A percentile compares a stretch with the other conserved stretches of the same genome.
Evolutionary conservation across 306 rosid species (phyloP).

Genomic region (Potentilla sterilis): DNA sequence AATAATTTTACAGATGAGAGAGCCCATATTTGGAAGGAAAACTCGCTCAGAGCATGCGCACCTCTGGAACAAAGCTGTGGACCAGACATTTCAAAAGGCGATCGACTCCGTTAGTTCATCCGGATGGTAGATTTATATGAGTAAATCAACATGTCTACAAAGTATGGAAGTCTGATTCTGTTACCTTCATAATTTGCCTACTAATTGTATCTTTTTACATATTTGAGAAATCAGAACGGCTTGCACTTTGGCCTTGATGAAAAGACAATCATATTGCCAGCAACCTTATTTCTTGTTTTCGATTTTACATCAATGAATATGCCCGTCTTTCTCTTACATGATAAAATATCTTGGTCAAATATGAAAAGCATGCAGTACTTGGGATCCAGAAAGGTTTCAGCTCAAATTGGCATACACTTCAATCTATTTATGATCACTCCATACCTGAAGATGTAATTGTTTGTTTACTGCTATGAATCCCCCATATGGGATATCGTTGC

Average conservation of each 20-base stretch:
- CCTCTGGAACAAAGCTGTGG: conserved; percentile 76
- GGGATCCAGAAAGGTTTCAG: not conserved
- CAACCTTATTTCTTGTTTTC: not conserved
- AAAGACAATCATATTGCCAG: not conserved
- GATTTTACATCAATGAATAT: conserved; percentile 1
- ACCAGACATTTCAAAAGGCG: conserved; percentile 69
- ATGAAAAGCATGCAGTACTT: too few species aligned
- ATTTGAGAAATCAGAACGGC: conserved; percentile 27
- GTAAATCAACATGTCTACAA: conserved; percentile 5
- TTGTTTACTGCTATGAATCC: not conserved
- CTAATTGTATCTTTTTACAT: conserved; percentile 13
- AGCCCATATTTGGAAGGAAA: conserved; percentile 67
- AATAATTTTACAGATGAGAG: conserved; percentile 43
- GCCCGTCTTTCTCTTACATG: not conserved
- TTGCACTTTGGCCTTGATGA: conserved; percentile 5
- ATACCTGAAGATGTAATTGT: not conserved
- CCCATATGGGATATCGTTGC: not conserved
- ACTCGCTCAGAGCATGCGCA: conserved; percentile 62
- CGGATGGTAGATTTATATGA: conserved; percentile 66
- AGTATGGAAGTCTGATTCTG: conserved; percentile 8
- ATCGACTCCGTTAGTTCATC: conserved; percentile 75
- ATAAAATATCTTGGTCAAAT: not conserved
- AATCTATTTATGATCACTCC: not conserved
- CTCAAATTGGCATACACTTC: not conserved
- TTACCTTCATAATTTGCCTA: conserved; percentile 22